Percentiles rank a stretch among this genome's conserved stretches.
These are phyloP conservation scores for Verticillium isaacii DNA, from an alignment of 2,329 filamentous ascomycete genomes.

Conservation along the genomic window DNA sequence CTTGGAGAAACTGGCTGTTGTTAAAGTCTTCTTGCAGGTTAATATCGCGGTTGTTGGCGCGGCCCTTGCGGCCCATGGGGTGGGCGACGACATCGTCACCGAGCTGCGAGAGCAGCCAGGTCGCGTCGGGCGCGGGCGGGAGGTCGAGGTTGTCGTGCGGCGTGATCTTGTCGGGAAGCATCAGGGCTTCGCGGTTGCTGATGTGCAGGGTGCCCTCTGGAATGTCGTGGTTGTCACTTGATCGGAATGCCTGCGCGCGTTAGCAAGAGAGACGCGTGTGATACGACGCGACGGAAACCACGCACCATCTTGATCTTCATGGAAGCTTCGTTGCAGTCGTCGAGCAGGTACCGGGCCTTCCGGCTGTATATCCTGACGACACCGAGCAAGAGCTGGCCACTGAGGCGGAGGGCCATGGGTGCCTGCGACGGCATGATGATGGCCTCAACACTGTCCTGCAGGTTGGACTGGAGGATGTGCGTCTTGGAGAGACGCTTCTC, in stretches of 20 bases:
- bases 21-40: conserved; percentile 65
- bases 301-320: conserved; percentile 98
- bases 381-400: conserved; percentile 88
- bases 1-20: conserved; percentile 77
- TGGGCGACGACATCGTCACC: conserved; percentile 52
- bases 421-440: conserved; percentile 93
- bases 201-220: conserved; percentile 70
- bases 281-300: background rate
- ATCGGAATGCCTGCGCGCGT: conserved; percentile 74
- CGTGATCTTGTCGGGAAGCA: conserved; percentile 87
- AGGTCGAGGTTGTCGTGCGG: conserved; percentile 76
- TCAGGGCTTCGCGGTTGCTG: conserved; percentile 79
- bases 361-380: conserved; percentile 97
- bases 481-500: conserved; percentile 98
- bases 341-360: conserved; percentile 91
- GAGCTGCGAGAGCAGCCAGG: conserved; percentile 73
- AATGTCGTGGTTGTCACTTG: conserved; percentile 91
- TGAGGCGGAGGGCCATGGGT: conserved; percentile 89
- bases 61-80: conserved; percentile 51
- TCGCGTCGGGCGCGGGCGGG: conserved; percentile 83
- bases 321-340: conserved; percentile 95
- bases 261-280: conserved; percentile 21
- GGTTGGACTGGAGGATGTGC: conserved; percentile 89
- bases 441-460: conserved; percentile 89
- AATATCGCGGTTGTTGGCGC: conserved; percentile 58